A percentile compares a stretch with the other conserved stretches of the same genome.
These are phyloP conservation scores for Favolaschia claudopus DNA, from an alignment of 768 basidiomycete genomes.

Conservation along the genomic window DNA sequence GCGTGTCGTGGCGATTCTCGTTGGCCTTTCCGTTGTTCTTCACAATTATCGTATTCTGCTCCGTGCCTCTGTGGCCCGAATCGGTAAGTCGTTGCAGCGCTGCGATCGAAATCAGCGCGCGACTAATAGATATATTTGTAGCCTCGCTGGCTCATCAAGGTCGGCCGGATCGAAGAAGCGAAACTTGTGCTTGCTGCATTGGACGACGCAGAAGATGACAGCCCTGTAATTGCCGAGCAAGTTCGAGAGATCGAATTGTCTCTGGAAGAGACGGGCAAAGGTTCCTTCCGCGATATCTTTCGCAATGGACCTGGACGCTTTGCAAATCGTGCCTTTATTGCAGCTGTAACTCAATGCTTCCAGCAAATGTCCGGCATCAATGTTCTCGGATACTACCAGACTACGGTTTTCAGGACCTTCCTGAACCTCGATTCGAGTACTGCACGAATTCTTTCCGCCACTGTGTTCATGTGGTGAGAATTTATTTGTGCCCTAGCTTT, in stretches of 20 bases:
- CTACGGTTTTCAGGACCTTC: constrained; percentile 23
- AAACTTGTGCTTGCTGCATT: constrained; percentile 25
- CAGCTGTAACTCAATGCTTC: constrained; percentile 21
- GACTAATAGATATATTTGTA: neutral
- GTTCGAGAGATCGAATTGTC: constrained; percentile 24
- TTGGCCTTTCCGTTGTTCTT: constrained; percentile 24
- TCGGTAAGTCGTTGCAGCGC: constrained; percentile 11
- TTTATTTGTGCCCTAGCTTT: neutral
- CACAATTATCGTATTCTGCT: constrained; percentile 20
- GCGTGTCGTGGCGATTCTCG: constrained; percentile 26
- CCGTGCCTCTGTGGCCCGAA: constrained; percentile 25
- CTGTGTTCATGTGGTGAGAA: constrained; percentile 23
- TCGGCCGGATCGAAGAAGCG: constrained; percentile 30
- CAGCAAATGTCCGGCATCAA: constrained; percentile 30
- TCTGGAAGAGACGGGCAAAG: constrained; percentile 24
- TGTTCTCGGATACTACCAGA: constrained; percentile 26
- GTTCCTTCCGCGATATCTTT: constrained; percentile 27
- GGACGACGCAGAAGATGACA: constrained; percentile 14
- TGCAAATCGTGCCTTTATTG: constrained; percentile 27
- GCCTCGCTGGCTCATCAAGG: constrained; percentile 32
- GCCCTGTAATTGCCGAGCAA: constrained; percentile 15
- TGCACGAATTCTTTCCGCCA: constrained; percentile 18
- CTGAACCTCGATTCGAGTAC: constrained; percentile 18
- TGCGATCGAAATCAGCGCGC: neutral
- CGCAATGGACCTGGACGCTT: constrained; percentile 24